Evolutionary conservation across 257 asterid genomes (phyloP), one percentile per base, ranked within the genome.

Genomic region (Forsythia viridissima): DNA sequence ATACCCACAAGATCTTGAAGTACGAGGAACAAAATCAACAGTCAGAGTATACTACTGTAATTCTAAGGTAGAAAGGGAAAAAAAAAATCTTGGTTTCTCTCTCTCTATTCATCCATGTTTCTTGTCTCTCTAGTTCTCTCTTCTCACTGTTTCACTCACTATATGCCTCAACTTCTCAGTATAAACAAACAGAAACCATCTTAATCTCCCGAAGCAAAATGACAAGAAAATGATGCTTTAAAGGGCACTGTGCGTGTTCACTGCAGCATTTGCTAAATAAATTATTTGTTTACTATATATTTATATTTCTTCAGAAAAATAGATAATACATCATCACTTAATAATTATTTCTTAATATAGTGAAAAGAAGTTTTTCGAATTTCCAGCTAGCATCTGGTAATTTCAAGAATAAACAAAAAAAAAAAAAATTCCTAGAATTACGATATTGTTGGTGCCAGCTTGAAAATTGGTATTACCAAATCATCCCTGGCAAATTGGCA

Each of bases 371-470:
- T 69, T 63, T 46, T 39, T 41, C 12, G 8, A 39, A 71, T 80
- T 82, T 71, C 80, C 89, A 86, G 89, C 91, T 84, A 74, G 70
- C 76, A 61, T 70, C 80, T 30, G 34, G 34, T 30, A 59, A 55
- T 67, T 79, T 36, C 6, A 1, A 76, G 34, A 30, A 30, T 30
- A 1, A 85, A 46, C 24, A 24, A 84, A 80, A 76, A 38, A 84
- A 80, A 76, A 38, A 72, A 66, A 44, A 48, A 20, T 52, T 68
- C 90, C 88, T 82, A 83, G 84, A 84, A 84, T 86, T 84, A 80
- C 86, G 91, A 85, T 83, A 82, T 80, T 18, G 91, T 88, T 88
- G 94, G 79, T 76, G 90, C 83, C 97, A 87, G 91, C 90, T 86
- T 77, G 87, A 72, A 71, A 18, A 24, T 13, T 20, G 24, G 24